Conservation (phyloP, 176 grass and related monocot species). For the Bolboschoenus planiculmis region DNA sequence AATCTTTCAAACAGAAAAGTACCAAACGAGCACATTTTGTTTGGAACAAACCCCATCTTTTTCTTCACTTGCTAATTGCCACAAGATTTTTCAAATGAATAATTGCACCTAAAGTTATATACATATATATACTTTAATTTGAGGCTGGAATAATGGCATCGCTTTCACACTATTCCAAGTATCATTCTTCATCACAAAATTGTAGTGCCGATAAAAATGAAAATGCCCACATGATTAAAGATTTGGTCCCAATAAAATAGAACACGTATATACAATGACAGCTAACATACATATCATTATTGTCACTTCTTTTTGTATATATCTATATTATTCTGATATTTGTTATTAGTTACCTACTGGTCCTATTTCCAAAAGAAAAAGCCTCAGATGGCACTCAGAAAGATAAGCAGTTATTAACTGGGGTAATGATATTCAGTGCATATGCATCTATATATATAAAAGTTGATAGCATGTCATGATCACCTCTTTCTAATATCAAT, state of each 20-base stretch:
- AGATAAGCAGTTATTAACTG: conserved; percentile 15
- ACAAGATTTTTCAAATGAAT: neutral
- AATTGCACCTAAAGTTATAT: neutral
- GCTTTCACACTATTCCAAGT: neutral
- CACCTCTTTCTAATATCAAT: neutral
- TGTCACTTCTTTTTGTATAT: neutral
- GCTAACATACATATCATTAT: neutral
- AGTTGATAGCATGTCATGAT: neutral
- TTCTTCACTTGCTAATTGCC: too few relatives aligned
- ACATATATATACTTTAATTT: neutral
- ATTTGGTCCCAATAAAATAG: neutral
- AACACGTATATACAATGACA: neutral
- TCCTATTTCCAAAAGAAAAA: neutral
- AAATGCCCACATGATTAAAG: neutral
- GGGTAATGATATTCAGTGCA: neutral
- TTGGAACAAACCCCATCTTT: neutral
- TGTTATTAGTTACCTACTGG: neutral
- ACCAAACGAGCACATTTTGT: too few relatives aligned
- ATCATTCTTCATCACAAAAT: neutral
- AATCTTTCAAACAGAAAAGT: too few relatives aligned
- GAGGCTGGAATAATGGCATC: neutral
- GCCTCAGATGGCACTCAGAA: neutral
- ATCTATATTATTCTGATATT: neutral
- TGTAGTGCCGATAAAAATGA: neutral
- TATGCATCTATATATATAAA: neutral